phyloP scores from a whole-genome alignment of 2,329 filamentous ascomycete species.

The Penicillium sp. region DNA sequence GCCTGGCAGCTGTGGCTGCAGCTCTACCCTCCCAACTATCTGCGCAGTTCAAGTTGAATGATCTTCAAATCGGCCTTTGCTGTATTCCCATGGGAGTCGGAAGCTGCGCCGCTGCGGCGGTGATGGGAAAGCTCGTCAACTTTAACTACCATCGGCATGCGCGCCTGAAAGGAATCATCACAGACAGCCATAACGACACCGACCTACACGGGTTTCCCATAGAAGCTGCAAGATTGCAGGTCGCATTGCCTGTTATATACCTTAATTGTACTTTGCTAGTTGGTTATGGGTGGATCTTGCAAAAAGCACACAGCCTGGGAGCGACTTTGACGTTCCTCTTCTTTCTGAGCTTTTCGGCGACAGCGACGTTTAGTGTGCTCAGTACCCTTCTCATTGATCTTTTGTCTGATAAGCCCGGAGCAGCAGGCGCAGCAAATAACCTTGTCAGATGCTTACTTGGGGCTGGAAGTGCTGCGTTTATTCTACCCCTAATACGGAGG shows the following conservation, averaged over 20 bases:
- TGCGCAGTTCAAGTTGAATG: constrained; percentile 35
- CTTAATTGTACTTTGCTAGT: constrained; percentile 22
- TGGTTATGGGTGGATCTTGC: constrained; percentile 24
- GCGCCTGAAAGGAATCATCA: constrained; percentile 1
- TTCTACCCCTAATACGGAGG: too few species aligned
- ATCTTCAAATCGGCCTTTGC: constrained; percentile 40
- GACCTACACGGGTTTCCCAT: constrained; percentile 18
- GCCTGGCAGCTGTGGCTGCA: too few species aligned
- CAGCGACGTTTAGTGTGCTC: constrained; percentile 18
- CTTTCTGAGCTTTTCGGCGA: constrained; percentile 20
- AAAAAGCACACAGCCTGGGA: constrained; percentile 12
- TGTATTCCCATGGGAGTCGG: constrained; percentile 38
- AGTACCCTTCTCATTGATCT: constrained; percentile 21
- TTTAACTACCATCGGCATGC: constrained; percentile 27
- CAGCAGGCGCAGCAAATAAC: constrained; percentile 24
- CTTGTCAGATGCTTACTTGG: too few species aligned
- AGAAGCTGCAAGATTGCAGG: constrained; percentile 27
- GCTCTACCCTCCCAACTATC: constrained; percentile 29
- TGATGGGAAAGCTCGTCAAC: constrained; percentile 24
- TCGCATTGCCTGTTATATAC: constrained; percentile 24
- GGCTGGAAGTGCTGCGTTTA: too few species aligned
- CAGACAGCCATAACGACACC: constrained; percentile 5
- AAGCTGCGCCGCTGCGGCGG: constrained; percentile 24
- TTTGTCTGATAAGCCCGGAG: constrained; percentile 15
- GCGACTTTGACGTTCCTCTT: constrained; percentile 19